Conservation (phyloP, 2,329 filamentous ascomycete genomes). For the Alternaria gaisen region DNA sequence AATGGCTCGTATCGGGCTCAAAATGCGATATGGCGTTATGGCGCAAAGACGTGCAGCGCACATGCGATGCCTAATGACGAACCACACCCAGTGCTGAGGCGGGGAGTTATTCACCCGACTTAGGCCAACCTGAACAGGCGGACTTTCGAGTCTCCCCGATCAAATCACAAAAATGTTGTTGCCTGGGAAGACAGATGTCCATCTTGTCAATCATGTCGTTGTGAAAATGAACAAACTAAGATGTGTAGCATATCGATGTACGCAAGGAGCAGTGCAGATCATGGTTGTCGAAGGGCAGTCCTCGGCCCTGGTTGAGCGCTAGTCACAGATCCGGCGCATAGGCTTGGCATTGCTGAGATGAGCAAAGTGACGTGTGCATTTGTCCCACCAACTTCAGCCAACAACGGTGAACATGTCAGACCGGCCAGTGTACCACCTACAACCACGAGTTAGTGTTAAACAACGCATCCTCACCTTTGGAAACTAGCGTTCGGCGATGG, state of each 20-base stretch:
- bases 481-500: neutral
- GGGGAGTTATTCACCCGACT: constrained; percentile 10
- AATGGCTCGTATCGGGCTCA: neutral
- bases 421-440: neutral
- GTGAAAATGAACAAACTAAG: neutral
- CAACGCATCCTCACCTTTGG: neutral
- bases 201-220: neutral
- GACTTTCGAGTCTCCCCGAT: constrained; percentile 5
- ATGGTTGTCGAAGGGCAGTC: neutral
- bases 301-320: neutral
- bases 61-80: neutral
- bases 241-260: neutral
- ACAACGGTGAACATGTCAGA: neutral
- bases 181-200: neutral
- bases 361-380: neutral
- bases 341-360: constrained; percentile 2
- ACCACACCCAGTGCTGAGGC: constrained; percentile 1
- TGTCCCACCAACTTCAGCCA: neutral
- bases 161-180: neutral
- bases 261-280: neutral
- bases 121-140: neutral
- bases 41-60: neutral
- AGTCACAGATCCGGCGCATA: neutral
- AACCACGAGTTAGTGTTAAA: neutral
- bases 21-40: neutral